A percentile compares a stretch with the other conserved stretches of the same genome.
Conservation (phyloP, 495 filamentous ascomycete genomes). For the Amorphotheca resinae region DNA sequence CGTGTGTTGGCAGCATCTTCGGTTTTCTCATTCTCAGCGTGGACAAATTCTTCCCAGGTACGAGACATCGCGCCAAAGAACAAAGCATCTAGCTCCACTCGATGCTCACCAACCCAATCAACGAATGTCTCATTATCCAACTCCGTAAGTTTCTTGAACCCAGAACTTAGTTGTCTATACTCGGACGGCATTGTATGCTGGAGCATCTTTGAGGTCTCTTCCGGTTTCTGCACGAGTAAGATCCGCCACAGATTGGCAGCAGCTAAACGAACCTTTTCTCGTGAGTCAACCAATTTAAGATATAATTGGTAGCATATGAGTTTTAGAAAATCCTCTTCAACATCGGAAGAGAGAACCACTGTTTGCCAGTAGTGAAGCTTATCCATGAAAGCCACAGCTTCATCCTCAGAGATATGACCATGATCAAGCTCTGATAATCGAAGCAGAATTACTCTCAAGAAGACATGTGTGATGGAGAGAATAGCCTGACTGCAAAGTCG, state of each 20-base stretch:
- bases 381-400: conserved; percentile 56
- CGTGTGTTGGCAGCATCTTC: conserved; percentile 57
- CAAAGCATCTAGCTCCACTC: conserved; percentile 64
- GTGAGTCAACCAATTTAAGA: conserved; percentile 56
- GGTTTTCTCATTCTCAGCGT: conserved; percentile 61
- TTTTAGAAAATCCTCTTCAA: conserved; percentile 65
- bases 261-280: conserved; percentile 53
- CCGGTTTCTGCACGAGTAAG: conserved; percentile 82
- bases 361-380: conserved; percentile 93
- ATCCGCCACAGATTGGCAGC: conserved; percentile 81
- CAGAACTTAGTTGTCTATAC: conserved; percentile 58
- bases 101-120: conserved; percentile 73
- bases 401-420: conserved; percentile 36
- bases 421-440: conserved; percentile 74
- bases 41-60: conserved; percentile 75
- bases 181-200: conserved; percentile 52
- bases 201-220: conserved; percentile 63
- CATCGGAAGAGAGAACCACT: conserved; percentile 65
- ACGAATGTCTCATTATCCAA: conserved; percentile 81
- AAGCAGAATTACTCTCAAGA: conserved; percentile 66
- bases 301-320: conserved; percentile 87
- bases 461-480: conserved; percentile 54
- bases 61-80: conserved; percentile 71
- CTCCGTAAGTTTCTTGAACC: conserved; percentile 73
- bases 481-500: conserved; percentile 76